These are phyloP conservation scores for Chernovozyma aurita DNA, from an alignment of 1,139 yeast species.

Conservation along the genomic window DNA sequence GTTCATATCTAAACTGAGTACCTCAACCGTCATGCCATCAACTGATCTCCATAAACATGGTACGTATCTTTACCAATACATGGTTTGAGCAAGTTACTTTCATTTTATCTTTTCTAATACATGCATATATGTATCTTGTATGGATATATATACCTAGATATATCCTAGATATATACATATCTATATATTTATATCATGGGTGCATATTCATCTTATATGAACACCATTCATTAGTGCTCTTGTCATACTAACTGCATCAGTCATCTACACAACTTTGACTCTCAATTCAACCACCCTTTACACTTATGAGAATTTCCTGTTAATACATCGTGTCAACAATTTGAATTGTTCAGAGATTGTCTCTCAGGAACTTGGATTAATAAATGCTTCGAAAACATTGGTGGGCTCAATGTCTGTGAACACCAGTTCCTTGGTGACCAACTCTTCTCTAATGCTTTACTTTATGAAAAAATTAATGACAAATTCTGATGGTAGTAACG, in stretches of 20 bases:
- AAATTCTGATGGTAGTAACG: conserved; percentile 43
- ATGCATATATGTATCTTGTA: no score
- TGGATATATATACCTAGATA: no score
- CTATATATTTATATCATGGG: no score
- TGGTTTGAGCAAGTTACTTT: not conserved
- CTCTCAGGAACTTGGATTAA: conserved; percentile 52
- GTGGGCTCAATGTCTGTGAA: conserved; percentile 40
- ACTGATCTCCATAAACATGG: not conserved
- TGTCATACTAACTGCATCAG: conserved; percentile 18
- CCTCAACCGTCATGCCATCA: not conserved
- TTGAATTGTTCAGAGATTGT: conserved; percentile 51
- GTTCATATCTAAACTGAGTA: no score
- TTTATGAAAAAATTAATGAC: conserved; percentile 44
- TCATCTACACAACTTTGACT: conserved; percentile 44
- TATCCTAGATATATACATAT: no score
- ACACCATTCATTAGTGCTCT: no score
- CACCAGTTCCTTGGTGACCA: conserved; percentile 24
- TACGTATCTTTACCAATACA: not conserved
- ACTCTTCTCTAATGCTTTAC: conserved; percentile 36
- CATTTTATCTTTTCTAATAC: no score
- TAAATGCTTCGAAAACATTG: conserved; percentile 44
- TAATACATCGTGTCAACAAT: conserved; percentile 33
- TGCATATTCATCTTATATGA: no score
- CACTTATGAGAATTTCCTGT: conserved; percentile 47
- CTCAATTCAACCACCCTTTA: conserved; percentile 52